Evolutionary conservation across 768 basidiomycete species (phyloP), one percentile per base, ranked within the genome.

Genomic region (Porpolomopsis calyptriformis): DNA sequence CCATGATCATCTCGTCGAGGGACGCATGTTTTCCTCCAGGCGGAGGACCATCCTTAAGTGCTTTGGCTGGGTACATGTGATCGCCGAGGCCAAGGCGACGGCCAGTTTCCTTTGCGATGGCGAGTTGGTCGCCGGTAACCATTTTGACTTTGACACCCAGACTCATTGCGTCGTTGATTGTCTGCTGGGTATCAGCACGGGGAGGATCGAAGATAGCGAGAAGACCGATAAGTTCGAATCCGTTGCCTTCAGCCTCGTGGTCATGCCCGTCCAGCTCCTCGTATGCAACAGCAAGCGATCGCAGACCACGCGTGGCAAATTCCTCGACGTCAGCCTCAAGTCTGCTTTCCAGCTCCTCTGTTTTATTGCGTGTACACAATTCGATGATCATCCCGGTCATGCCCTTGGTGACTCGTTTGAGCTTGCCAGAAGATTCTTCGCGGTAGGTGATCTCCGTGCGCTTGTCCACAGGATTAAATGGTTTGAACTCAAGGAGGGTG

Each of bases 81-180:
- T 97, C 94, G 61, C 94, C 94, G 50, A 98, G 74, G 55, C 94
- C 93, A 40, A 98, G 87, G 71, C 94, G 88, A 64, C 94, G 87
- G 49, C 94, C 94, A 51, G 94, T 97, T 67, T 98, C 94, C 78
- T 98, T 98, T 29, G 94, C 94, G 56, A 98, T 98, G 53, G 94
- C 94, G 61, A 98, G 89, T 72, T 98, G 94, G 64, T 98, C 94
- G 74, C 94, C 94, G n/a, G 94, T 98, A 50, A 97, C 94, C 94
- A 98, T 98, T 84, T 98, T 98, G 64, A 98, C 93, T 63, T 83
- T 85, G 57, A 98, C 92, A 65, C 94, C 94, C 61, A 97, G 89
- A 47, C 83, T 82, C 48, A 91, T 72, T 44, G 94, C 93, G 64
- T 98, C 92, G 59, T 97, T 93, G 60, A 98, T 97, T 16, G 94